Evolutionary conservation across 352 stramenopile genomes (phyloP).

Genomic region (Pythium oligandrum): DNA sequence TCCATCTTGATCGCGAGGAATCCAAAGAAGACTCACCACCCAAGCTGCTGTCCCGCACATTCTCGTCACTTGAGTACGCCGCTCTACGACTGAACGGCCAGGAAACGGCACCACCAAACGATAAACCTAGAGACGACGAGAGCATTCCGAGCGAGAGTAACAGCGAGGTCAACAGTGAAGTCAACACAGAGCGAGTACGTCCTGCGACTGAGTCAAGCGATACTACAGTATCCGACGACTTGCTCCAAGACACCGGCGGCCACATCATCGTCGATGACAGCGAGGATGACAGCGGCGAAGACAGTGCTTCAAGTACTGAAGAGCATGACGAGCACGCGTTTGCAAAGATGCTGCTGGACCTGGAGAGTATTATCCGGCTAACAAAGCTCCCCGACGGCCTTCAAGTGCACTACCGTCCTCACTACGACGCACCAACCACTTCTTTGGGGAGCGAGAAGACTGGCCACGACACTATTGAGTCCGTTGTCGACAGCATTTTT

Average conservation of each 20-base stretch:
- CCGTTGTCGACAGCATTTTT: conserved; percentile 49
- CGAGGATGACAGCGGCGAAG: conserved; percentile 31
- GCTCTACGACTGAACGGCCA: conserved; percentile 9
- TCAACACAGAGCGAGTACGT: not conserved
- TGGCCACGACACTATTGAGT: conserved; percentile 6
- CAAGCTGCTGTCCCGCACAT: conserved; percentile 59
- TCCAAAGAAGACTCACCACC: conserved; percentile 60
- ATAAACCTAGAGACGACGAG: not conserved
- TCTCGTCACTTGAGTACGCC: conserved; percentile 36
- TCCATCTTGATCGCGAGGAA: conserved; percentile 54
- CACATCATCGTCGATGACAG: conserved; percentile 17
- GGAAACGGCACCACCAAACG: not conserved
- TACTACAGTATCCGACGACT: conserved; percentile 9
- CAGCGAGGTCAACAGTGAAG: not conserved
- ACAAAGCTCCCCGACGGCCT: conserved; percentile 74
- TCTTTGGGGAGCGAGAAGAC: conserved; percentile 18
- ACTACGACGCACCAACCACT: conserved; percentile 47
- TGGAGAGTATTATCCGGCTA: conserved; percentile 82
- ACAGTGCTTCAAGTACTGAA: conserved; percentile 34
- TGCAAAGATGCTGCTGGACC: conserved; percentile 58
- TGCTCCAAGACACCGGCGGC: conserved; percentile 2
- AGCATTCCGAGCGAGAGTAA: not conserved
- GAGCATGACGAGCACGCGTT: conserved; percentile 41
- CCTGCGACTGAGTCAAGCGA: not conserved
- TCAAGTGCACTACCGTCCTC: conserved; percentile 77